These are phyloP conservation scores for Turritis glabra DNA, from an alignment of 345 rosid genomes.

Conservation along the genomic window DNA sequence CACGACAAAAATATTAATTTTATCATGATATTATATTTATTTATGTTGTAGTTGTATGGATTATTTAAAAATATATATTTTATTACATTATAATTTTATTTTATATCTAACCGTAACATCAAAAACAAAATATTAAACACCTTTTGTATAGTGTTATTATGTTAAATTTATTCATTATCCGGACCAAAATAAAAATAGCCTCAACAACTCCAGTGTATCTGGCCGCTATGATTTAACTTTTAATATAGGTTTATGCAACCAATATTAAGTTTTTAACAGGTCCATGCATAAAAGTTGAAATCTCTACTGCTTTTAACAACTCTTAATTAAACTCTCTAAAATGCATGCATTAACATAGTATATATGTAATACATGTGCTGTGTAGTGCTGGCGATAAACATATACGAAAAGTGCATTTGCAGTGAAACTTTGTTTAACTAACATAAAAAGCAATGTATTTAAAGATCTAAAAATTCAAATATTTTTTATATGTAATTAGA, in stretches of 20 bases:
- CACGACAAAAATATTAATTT: too few species aligned
- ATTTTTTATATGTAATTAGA: too few species aligned
- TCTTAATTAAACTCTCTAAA: not conserved
- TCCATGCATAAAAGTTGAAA: not conserved
- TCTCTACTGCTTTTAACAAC: not conserved
- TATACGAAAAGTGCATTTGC: too few species aligned
- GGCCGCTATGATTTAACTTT: not conserved
- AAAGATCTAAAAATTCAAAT: too few species aligned
- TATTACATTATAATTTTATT: too few species aligned
- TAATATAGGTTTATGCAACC: not conserved
- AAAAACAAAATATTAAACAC: not conserved
- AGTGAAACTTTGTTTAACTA: too few species aligned
- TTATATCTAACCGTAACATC: too few species aligned
- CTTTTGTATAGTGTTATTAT: not conserved
- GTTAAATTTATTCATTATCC: not conserved
- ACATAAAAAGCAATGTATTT: too few species aligned
- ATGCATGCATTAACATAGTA: slow-evolving; percentile 16
- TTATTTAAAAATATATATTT: too few species aligned
- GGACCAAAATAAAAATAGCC: not conserved
- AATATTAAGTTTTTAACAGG: not conserved
- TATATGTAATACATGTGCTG: not conserved
- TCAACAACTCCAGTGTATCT: not conserved
- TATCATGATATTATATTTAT: too few species aligned
- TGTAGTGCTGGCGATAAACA: too few species aligned
- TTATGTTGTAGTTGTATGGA: too few species aligned